Base-by-base conservation (phyloP, 75 land plant species). In the Gnetum montanum region DNA sequence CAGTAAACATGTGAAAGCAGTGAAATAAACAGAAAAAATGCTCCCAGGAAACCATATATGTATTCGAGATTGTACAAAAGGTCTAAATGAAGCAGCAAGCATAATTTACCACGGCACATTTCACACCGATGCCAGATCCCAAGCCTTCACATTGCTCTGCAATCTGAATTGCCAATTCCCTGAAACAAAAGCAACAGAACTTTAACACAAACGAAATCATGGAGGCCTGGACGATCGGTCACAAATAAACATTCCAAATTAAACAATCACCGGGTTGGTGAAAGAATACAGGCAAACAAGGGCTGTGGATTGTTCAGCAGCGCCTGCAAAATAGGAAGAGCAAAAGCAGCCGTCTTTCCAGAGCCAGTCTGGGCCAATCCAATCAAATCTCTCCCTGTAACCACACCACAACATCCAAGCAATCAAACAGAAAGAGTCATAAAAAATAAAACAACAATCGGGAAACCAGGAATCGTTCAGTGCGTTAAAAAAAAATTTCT, bases 361-460 rank as follows among this genome's bases (percentile, higher is more conserved):
- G 98, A 90, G 11, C 98, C 98, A 0, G 96, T 94, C 57, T 90
- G 91, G 15, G 96, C 98, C 51, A 90, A 74, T 15, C 88, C 98
- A 46, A 94, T 94, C 49, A 94, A 22, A 47, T 94, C 98, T 34
- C 79, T 78, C 12, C 98, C 96, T 83, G 65, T 20, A 53, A 22
- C 11, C 31, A 31, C 47, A 69, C n/a, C n/a, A n/a, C n/a, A 35
- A 7, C 26, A 60, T 31, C 23, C 31, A 1, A 18, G 1, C 12
- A 10, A 30, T 53, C 16, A 34, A 2, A 19, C 8, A 33, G 19
- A 8, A 10, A 25, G 13, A 53, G 20, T 19, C 0, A 16, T 19
- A 33, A 1, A 15, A 15, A 41, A 41, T 18, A 41, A 18, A 41
- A 41, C 13, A 41, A 3, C 43, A 41, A 41, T 41, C 29, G 20